phyloP scores from a whole-genome alignment of 1,284 basidiomycete genomes.

The Volvariella volvacea region DNA sequence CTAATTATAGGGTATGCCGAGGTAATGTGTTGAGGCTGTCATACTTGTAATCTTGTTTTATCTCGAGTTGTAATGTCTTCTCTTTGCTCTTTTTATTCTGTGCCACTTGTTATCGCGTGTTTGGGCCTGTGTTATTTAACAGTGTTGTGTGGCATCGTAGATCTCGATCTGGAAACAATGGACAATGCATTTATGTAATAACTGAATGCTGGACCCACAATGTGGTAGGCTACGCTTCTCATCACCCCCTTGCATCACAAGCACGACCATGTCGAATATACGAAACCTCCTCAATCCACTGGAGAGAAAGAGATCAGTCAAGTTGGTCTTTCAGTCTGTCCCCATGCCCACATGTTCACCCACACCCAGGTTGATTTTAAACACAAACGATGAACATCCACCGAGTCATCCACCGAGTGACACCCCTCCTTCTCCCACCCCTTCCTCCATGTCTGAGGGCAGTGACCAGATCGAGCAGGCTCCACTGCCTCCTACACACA shows the following conservation, averaged over 20 bases:
- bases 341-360: neutral
- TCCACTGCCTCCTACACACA: constrained; percentile 5
- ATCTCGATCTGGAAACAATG: constrained; percentile 9
- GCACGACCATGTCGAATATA: constrained; percentile 41
- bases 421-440: constrained; percentile 19
- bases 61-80: neutral
- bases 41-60: neutral
- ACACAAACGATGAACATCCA: constrained; percentile 13
- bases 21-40: neutral
- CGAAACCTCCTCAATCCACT: constrained; percentile 49
- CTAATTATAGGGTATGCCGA: neutral
- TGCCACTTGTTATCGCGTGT: too few species aligned
- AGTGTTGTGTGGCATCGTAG: neutral
- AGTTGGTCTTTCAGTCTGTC: constrained; percentile 25
- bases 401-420: constrained; percentile 21
- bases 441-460: constrained; percentile 16
- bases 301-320: constrained; percentile 25
- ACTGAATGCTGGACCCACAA: constrained; percentile 9
- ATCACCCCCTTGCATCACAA: constrained; percentile 3
- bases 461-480: constrained; percentile 18
- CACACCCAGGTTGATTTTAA: constrained; percentile 16
- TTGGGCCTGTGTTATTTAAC: too few species aligned
- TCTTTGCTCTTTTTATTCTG: neutral
- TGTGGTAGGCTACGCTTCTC: constrained; percentile 2
- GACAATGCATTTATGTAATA: constrained; percentile 8